phyloP scores from a whole-genome alignment of 2,329 filamentous ascomycete genomes.

The Aspergillus pseudoviridinutans region DNA sequence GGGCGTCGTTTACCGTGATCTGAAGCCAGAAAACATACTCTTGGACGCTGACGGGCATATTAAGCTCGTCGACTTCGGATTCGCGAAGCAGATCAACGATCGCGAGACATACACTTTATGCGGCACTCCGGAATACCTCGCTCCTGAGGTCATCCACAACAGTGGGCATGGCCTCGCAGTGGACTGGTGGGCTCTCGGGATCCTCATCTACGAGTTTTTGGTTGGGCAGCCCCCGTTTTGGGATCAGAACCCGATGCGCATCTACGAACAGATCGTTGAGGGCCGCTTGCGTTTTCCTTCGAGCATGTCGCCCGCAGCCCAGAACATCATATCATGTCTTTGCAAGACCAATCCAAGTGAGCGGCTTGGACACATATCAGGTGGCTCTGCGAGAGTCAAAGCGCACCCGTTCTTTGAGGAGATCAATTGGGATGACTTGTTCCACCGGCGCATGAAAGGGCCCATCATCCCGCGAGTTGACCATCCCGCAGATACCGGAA shows the following conservation, averaged over 20 bases:
- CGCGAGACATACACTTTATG: conserved; percentile 63
- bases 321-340: conserved; percentile 58
- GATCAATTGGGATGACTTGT: conserved; percentile 61
- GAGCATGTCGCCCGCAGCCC: conserved; percentile 55
- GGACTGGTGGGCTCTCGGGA: conserved; percentile 67
- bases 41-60: conserved; percentile 63
- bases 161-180: conserved; percentile 62
- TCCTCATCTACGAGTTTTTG: conserved; percentile 64
- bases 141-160: conserved; percentile 64
- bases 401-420: conserved; percentile 59
- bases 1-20: conserved; percentile 62
- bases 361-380: conserved; percentile 59
- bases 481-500: conserved; percentile 58
- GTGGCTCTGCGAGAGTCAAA: conserved; percentile 57
- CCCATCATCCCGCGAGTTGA: conserved; percentile 60
- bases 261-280: conserved; percentile 65
- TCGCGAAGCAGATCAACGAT: conserved; percentile 59
- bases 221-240: conserved; percentile 66
- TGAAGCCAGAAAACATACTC: conserved; percentile 65
- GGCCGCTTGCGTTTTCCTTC: conserved; percentile 59
- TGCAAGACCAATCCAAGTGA: conserved; percentile 63
- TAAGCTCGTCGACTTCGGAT: conserved; percentile 65
- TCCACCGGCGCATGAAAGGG: conserved; percentile 55
- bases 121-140: conserved; percentile 64
- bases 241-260: conserved; percentile 66